phyloP scores from a whole-genome alignment of 2,329 filamentous ascomycete species.

The Colletotrichum sp. region DNA sequence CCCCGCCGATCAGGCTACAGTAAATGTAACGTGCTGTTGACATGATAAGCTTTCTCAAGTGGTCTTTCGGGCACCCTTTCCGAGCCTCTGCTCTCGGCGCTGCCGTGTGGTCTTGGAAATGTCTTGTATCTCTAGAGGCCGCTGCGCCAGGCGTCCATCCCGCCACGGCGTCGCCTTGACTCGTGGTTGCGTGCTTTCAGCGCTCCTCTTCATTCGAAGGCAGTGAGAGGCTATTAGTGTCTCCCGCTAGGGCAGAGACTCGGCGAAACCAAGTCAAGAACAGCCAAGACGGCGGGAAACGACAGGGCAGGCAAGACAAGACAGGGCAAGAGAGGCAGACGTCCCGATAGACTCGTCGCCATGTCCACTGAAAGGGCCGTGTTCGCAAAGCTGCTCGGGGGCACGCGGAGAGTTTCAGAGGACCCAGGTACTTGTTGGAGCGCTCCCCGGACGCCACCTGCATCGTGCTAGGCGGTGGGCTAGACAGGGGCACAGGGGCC shows the following conservation, averaged over 20 bases:
- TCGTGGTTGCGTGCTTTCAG: neutral
- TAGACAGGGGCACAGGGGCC: neutral
- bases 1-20: neutral
- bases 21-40: slow-evolving; percentile 11
- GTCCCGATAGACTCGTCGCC: neutral
- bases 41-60: slow-evolving; percentile 3
- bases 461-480: neutral
- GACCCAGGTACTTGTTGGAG: neutral
- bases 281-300: neutral
- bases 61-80: neutral
- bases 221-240: neutral
- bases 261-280: neutral
- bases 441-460: slow-evolving; percentile 2
- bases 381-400: neutral
- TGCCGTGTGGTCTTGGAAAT: neutral
- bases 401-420: neutral
- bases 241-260: neutral
- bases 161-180: slow-evolving; percentile 14
- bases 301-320: neutral
- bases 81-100: neutral
- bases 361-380: neutral
- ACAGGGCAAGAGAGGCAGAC: neutral
- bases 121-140: neutral
- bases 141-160: slow-evolving; percentile 8
- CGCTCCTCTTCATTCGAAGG: neutral